Base-by-base conservation (phyloP, 441 rosid species). In the Corymbia citriodora region DNA sequence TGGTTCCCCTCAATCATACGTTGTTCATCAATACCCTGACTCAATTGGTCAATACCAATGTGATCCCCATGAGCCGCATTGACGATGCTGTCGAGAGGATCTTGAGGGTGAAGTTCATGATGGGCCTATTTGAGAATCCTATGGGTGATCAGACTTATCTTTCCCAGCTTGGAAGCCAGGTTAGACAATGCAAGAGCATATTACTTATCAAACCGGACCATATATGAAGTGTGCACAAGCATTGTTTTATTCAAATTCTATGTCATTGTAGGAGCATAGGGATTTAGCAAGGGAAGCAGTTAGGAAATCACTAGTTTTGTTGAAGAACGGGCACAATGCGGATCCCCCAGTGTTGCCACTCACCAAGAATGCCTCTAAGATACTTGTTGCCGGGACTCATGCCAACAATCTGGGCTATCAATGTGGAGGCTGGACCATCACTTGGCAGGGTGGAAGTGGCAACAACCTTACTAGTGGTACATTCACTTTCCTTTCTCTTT, bases 271-370 rank as follows among this genome's bases (percentile, higher is more conserved):
- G 89, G 89, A 65, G 40, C 90, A 89, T 49, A 59, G 90, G 74
- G 48, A 89, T 59, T 83, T 89, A 63, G 90, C 88, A 16, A 89
- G 90, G 88, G 90, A 89, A 85, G 90, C 90, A 29, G 90, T 89
- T 27, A 89, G 90, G 33, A 89, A 89, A 83, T 89, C 90, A 25
- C 88, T 89, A 48, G 90, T 89, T 49, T 81, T 89, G 25, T 31
- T 89, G 59, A 89, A 89, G 81, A 89, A 89, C 48, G 90, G 90
- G 10, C 40, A 89, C 16, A 13, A 57, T 45, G 90, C 79, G 21
- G 88, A 48, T 85, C 8, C 45, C 63, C 90, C 79, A 15, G 23
- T 89, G 72, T 52, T 89, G 70, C 90, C 90, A 19, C 88, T 89
- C 25, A 6, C 82, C 45, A 89, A 89, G 81, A 83, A 82, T 21